Base-by-base conservation (phyloP, 116 monocot species). In the Cymodocea nodosa region DNA sequence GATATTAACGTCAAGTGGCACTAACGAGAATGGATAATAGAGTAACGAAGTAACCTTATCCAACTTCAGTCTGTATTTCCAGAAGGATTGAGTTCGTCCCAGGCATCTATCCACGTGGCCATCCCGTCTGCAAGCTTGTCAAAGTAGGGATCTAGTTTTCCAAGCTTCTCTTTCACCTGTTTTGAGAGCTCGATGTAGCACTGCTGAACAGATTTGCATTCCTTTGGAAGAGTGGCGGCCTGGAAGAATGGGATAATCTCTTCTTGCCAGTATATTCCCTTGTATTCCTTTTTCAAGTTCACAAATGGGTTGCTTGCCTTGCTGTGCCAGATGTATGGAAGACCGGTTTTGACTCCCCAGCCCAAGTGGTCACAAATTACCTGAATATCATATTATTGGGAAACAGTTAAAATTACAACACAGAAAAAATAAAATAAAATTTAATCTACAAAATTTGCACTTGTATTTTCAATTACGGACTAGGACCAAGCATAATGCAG, bases 321-420 rank as follows among this genome's bases (percentile, higher is more conserved):
- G 75, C 80, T 82, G 70, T 89, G 85, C 89, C 89, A 85, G 20
- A 89, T 82, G 73, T 89, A 89, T 11, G 89, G 89, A 44, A 89
- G 59, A 0, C 89, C 85, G 0, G 85, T 89, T 65, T 89, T 89
- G 30, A 89, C 78, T 52, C 89, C 85, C 62, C 77, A 65, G 15
- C 80, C 78, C 77, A 85, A 66, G 77, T 89, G 89, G 34, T 89
- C 85, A 37, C 82, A 84, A 56, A 89, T 89, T 12, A 82, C 89
- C 85, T 85, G 72, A 52, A 71, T 44, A 22, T 44, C 22, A 50
- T 65, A 22, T 20, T 3, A 13, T 5, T 50, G 23, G 18, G 18
- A 49, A 15, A 17, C 30, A 3, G 30, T 30, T 44, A 10, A 44
- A 10, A 44, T 0, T 44, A 10, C 12, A 44, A 44, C 7, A 44